Conservation (phyloP, 495 filamentous ascomycete genomes). For the Aspergillus nidulans region DNA sequence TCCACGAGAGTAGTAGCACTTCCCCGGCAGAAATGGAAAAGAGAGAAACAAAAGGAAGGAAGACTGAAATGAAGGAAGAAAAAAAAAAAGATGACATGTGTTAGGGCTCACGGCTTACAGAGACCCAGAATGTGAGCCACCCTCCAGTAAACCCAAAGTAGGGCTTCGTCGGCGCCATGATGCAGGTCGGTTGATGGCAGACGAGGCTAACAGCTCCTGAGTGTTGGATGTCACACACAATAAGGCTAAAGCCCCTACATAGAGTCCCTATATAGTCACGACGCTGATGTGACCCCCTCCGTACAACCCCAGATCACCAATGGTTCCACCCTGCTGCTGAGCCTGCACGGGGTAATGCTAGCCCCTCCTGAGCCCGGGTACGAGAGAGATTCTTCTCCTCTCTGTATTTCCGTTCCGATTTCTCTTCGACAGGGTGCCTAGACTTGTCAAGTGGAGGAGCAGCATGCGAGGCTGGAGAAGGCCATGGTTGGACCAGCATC, state of each 20-base stretch:
- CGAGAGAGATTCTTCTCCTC: neutral
- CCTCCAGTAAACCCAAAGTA: slow-evolving; percentile 55
- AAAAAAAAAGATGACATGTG: neutral
- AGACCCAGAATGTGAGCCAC: slow-evolving; percentile 58
- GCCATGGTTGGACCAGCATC: neutral
- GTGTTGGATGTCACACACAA: neutral
- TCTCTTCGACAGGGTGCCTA: neutral
- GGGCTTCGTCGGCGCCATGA: slow-evolving; percentile 30
- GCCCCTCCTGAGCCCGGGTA: neutral
- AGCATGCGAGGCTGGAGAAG: neutral
- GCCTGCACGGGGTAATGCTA: neutral
- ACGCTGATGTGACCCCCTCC: neutral
- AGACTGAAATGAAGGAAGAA: too few species aligned
- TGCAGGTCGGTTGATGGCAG: too few species aligned
- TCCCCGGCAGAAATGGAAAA: too few species aligned
- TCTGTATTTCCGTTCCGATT: neutral
- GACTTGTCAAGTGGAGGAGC: neutral
- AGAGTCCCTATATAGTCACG: neutral
- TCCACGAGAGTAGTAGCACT: neutral
- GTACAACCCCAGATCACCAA: neutral
- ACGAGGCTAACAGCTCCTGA: neutral
- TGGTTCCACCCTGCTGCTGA: neutral
- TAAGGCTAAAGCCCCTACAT: neutral
- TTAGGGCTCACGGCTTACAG: slow-evolving; percentile 29
- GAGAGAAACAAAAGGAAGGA: too few species aligned